A percentile compares a stretch with the other conserved stretches of the same genome.
Evolutionary conservation across 805 yeast genomes (phyloP).

Genomic region (Lipomyces anomalus): DNA sequence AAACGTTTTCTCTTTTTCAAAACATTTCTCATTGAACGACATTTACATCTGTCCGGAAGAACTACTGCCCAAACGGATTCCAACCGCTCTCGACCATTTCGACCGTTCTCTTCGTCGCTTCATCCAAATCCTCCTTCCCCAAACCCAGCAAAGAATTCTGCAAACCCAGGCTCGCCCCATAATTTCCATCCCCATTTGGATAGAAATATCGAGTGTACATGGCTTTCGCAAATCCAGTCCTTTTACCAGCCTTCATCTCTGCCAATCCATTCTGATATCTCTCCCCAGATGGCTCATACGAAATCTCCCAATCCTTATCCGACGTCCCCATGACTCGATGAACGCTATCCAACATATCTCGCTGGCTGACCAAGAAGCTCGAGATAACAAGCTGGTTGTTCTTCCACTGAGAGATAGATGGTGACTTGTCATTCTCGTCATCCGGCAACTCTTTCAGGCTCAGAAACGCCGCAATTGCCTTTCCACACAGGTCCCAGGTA

Average conservation of each 20-base stretch:
- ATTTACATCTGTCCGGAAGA: too few species aligned
- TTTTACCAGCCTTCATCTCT: slow-evolving; percentile 2
- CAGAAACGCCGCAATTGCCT: slow-evolving; percentile 5
- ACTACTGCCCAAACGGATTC: too few species aligned
- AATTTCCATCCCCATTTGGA: slow-evolving; percentile 9
- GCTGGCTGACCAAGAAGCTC: slow-evolving; percentile 4
- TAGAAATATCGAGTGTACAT: slow-evolving; percentile 5
- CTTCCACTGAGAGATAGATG: neutral
- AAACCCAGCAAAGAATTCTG: slow-evolving; percentile 6
- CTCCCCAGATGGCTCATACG: slow-evolving; percentile 1
- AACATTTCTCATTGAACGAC: too few species aligned
- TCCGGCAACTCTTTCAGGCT: slow-evolving; percentile 1
- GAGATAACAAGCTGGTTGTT: slow-evolving; percentile 1
- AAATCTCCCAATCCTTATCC: slow-evolving; percentile 6
- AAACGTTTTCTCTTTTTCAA: too few species aligned
- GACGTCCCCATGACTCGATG: slow-evolving; percentile 3
- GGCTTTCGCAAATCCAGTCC: slow-evolving; percentile 1
- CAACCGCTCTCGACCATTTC: slow-evolving; percentile 7
- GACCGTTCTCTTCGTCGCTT: slow-evolving; percentile 5
- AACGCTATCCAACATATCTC: slow-evolving; percentile 4
- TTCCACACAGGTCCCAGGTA: slow-evolving; percentile 1
- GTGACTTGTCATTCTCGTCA: slow-evolving; percentile 5
- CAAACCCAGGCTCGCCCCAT: neutral
- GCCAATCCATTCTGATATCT: neutral
- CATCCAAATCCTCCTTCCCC: slow-evolving; percentile 11